These are phyloP conservation scores for Canavalia gladiata DNA, from an alignment of 306 rosid genomes.

Conservation along the genomic window DNA sequence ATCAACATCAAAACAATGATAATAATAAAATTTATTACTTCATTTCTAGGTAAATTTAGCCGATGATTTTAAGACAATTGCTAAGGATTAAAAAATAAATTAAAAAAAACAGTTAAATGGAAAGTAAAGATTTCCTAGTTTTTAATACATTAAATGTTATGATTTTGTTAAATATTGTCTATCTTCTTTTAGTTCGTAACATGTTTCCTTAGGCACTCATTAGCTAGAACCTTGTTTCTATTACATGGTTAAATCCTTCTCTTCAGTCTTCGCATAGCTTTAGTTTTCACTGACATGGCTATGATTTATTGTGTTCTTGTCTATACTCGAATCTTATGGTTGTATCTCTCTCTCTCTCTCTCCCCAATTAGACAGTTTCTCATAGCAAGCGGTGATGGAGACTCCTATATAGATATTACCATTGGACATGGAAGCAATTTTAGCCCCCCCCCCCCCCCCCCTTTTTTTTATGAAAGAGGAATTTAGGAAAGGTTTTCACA, in stretches of 20 bases:
- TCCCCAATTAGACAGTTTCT: slow-evolving; percentile 41
- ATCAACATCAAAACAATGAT: not conserved
- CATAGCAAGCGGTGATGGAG: slow-evolving; percentile 45
- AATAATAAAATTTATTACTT: not conserved
- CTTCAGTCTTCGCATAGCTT: not conserved
- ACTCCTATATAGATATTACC: slow-evolving; percentile 19
- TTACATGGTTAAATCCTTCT: slow-evolving; percentile 13
- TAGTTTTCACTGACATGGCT: not conserved
- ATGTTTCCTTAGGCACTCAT: not conserved
- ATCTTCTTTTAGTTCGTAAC: too few species aligned
- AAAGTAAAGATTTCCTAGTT: not conserved
- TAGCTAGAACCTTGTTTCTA: not conserved
- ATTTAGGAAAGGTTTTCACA: slow-evolving; percentile 7
- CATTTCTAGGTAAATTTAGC: not conserved
- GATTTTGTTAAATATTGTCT: too few species aligned
- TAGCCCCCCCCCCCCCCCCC: too few species aligned
- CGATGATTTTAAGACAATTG: not conserved
- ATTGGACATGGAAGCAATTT: slow-evolving; percentile 43
- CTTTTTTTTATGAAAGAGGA: not conserved
- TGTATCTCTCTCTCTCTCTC: not conserved
- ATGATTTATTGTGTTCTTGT: slow-evolving; percentile 10
- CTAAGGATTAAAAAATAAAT: not conserved
- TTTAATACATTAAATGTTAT: not conserved
- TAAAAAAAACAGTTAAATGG: not conserved
- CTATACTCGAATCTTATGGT: not conserved